Percentiles rank a stretch among this genome's conserved stretches.
These are phyloP conservation scores for Cupressus sempervirens DNA, from an alignment of 75 land plant species.

Conservation along the genomic window DNA sequence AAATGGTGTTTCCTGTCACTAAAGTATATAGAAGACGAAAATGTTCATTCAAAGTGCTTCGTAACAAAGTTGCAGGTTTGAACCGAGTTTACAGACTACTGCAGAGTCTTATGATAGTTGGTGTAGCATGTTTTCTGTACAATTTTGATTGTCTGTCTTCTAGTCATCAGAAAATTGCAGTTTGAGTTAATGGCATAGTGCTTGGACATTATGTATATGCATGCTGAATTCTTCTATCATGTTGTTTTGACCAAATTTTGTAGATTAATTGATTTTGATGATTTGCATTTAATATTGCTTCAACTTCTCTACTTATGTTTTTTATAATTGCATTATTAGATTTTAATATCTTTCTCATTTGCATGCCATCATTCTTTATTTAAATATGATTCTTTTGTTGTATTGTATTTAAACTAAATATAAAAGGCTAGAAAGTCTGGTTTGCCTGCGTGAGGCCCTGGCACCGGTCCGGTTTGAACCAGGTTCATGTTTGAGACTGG, in stretches of 20 bases:
- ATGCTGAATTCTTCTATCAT: not conserved
- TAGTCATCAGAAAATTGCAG: not conserved
- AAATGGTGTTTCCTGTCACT: not conserved
- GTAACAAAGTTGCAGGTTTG: not conserved
- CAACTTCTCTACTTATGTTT: not conserved
- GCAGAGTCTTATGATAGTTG: not conserved
- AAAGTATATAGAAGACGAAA: not conserved
- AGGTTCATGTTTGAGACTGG: too few species aligned
- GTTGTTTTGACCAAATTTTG: not conserved
- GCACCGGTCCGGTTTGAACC: too few species aligned
- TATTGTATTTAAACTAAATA: not conserved
- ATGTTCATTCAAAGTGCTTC: not conserved
- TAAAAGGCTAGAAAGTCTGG: too few species aligned
- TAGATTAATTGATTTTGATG: not conserved
- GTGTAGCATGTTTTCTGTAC: not conserved
- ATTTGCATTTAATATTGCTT: not conserved
- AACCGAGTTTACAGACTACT: not conserved
- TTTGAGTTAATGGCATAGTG: not conserved
- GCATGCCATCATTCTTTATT: too few species aligned
- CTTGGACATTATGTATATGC: not conserved
- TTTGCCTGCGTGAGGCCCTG: too few species aligned
- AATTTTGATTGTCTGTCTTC: not conserved
- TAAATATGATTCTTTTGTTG: not conserved
- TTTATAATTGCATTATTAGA: not conserved
- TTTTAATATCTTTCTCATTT: not conserved